Evolutionary conservation across 495 filamentous ascomycete species (phyloP), one percentile per base, ranked within the genome.

Genomic region (Aspergillus nidulans): DNA sequence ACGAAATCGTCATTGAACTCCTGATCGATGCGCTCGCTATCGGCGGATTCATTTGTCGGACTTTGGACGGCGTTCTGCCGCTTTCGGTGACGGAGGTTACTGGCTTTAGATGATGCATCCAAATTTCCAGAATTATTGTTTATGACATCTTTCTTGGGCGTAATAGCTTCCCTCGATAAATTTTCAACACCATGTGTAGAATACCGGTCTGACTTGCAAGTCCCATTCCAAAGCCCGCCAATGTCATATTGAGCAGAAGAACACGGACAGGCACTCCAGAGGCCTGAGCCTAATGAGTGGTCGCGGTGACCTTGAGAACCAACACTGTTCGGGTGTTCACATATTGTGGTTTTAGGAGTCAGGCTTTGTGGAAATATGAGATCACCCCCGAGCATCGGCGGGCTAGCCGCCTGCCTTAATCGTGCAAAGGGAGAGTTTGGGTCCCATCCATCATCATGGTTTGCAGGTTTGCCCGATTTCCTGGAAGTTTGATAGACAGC

Each of bases 1-100:
- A 96, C 82, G 70, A 96, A 92, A n/a, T 70, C 77, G 67, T 95
- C 89, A 53, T 85, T 68, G 60, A 91, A 91, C 63, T 94, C 89
- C 44, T 75, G 69, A 12, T 82, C 74, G 36, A 87, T 77, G 28
- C 75, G 63, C 38, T 83, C 77, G 56, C 79, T 77, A 15, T 70
- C 63, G 51, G 74, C 72, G n/a, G 73, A 70, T 42, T 73, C 77
- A 57, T 76, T 75, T 44, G 80, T 75, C n/a, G 9, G 44, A 10
- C 36, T 28, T 9, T 53, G 23, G 18, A 16, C 18, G n/a, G 23
- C 16, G 42, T 25, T 16, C 8, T 34, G 13, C 12, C 2, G 19
- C 6, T 20, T 40, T 13, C 26, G 32, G 10, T 39, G 55, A 20
- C 28, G 45, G 20, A 16, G 32, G 1, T 1, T 8, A 39, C 9